These are phyloP conservation scores for Dactylis glomerata DNA, from an alignment of 176 grass and related monocot species.

Conservation along the genomic window DNA sequence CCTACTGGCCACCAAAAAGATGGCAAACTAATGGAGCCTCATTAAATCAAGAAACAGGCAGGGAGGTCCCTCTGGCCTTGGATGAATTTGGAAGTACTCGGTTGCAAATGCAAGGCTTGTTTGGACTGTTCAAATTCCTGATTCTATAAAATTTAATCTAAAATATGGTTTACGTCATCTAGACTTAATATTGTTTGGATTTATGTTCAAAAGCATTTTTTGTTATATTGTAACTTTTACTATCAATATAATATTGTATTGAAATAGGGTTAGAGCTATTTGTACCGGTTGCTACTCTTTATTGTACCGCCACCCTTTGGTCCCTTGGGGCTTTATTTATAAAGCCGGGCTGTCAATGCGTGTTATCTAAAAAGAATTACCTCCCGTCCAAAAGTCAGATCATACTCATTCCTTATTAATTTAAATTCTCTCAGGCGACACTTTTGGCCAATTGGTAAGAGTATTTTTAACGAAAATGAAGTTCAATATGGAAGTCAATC, in stretches of 20 bases:
- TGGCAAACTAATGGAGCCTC: not conserved
- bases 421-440: not conserved
- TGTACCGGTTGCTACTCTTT: too few relatives aligned
- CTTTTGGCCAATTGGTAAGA: not conserved
- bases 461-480: not conserved
- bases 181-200: too few relatives aligned
- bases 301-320: too few relatives aligned
- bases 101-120: not conserved
- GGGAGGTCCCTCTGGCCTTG: not conserved
- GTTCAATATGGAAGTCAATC: not conserved
- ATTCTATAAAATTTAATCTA: too few relatives aligned
- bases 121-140: not conserved
- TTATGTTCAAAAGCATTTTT: too few relatives aligned
- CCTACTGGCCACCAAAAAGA: not conserved
- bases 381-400: not conserved
- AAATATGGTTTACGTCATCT: too few relatives aligned
- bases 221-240: too few relatives aligned
- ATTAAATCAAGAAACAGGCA: not conserved
- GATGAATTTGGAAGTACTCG: not conserved
- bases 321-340: too few relatives aligned
- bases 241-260: too few relatives aligned
- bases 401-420: not conserved
- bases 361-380: too few relatives aligned
- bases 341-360: too few relatives aligned
- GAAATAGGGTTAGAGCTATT: too few relatives aligned